A percentile compares a stretch with the other conserved stretches of the same genome.
Evolutionary conservation across 371 early-diverging fungal genomes (phyloP).

Genomic region (Nosema bombycis): DNA sequence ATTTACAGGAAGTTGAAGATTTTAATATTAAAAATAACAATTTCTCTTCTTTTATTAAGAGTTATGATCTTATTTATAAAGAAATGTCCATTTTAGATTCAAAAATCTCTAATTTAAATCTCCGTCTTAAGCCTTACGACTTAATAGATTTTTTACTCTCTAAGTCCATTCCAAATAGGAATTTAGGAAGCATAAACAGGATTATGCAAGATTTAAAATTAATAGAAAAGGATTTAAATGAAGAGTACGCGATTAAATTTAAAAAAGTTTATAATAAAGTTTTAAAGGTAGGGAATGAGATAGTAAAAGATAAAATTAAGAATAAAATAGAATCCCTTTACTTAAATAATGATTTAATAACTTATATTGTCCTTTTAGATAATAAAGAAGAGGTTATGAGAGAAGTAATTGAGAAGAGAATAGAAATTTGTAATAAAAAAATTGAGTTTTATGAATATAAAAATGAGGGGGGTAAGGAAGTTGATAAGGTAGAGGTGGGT

Average conservation of each 20-base stretch:
- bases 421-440: neutral
- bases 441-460: neutral
- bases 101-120: neutral
- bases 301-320: neutral
- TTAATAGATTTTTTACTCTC: conserved; percentile 5
- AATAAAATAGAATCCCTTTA: conserved; percentile 3
- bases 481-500: too few relatives aligned
- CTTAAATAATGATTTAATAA: conserved; percentile 15
- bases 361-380: conserved; percentile 2
- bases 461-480: too few relatives aligned
- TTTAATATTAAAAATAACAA: too few relatives aligned
- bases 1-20: too few relatives aligned
- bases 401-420: neutral
- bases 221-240: conserved; percentile 5
- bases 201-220: conserved; percentile 5
- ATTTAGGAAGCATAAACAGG: neutral
- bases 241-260: neutral
- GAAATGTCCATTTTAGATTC: neutral
- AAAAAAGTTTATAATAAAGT: neutral
- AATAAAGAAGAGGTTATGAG: neutral
- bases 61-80: too few relatives aligned
- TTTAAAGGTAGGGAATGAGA: neutral
- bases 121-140: neutral
- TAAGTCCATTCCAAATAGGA: neutral
- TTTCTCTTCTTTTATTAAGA: too few relatives aligned